These are phyloP conservation scores for Lasiosphaeriaceae sp. DNA, from an alignment of 495 filamentous ascomycete genomes.

Conservation along the genomic window DNA sequence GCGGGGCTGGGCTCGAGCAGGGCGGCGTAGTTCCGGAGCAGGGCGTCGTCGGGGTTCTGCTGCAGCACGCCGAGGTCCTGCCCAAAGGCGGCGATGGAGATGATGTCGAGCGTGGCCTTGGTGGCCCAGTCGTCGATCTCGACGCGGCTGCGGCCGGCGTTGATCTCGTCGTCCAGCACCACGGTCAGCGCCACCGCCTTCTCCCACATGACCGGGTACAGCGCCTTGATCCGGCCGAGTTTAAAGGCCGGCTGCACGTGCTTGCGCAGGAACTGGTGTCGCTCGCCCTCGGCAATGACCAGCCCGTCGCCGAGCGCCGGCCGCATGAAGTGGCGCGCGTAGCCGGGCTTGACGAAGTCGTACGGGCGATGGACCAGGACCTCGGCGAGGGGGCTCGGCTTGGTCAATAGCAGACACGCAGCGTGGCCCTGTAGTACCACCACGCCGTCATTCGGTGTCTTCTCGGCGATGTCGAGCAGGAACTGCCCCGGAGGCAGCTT, in stretches of 20 bases:
- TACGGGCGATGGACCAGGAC: slow-evolving; percentile 65
- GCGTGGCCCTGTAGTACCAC: slow-evolving; percentile 61
- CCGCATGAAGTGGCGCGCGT: slow-evolving; percentile 54
- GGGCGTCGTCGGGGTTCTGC: slow-evolving; percentile 55
- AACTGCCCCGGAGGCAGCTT: slow-evolving; percentile 37
- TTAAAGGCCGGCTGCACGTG: slow-evolving; percentile 78
- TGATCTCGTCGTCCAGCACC: slow-evolving; percentile 27
- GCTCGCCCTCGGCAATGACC: slow-evolving; percentile 75
- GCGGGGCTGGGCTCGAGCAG: slow-evolving; percentile 44
- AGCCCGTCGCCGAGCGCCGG: slow-evolving; percentile 69
- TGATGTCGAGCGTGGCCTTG: slow-evolving; percentile 78
- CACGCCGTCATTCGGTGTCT: slow-evolving; percentile 72
- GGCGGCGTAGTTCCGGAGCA: slow-evolving; percentile 62
- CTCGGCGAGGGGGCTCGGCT: slow-evolving; percentile 60
- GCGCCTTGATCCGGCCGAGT: slow-evolving; percentile 76
- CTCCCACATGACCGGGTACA: slow-evolving; percentile 77
- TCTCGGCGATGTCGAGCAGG: slow-evolving; percentile 23
- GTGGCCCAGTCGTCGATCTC: slow-evolving; percentile 66
- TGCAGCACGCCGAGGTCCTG: slow-evolving; percentile 68
- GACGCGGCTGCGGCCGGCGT: slow-evolving; percentile 43
- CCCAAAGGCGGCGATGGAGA: slow-evolving; percentile 76
- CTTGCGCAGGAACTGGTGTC: slow-evolving; percentile 75
- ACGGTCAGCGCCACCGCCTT: slow-evolving; percentile 44
- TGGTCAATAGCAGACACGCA: slow-evolving; percentile 61
- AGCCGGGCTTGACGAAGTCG: slow-evolving; percentile 67